Evolutionary conservation across 2,329 filamentous ascomycete species (phyloP).

Genomic region (Epicoccum sorghinum): DNA sequence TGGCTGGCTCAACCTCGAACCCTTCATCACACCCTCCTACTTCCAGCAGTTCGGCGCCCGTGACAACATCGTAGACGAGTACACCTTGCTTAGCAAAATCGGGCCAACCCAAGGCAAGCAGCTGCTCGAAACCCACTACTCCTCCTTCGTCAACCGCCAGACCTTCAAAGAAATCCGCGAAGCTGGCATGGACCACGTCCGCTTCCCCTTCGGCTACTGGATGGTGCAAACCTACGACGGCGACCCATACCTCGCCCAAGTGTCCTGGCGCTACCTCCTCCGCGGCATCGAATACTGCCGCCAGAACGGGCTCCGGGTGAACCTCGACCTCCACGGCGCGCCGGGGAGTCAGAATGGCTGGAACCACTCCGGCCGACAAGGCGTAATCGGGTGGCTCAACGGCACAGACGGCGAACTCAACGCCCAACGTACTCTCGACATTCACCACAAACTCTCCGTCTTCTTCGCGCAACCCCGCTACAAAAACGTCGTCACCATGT

Average conservation of each 20-base stretch:
- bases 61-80: constrained; percentile 83
- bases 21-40: constrained; percentile 92
- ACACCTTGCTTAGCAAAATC: constrained; percentile 74
- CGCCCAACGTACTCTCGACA: constrained; percentile 78
- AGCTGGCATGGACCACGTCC: constrained; percentile 94
- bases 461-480: constrained; percentile 96
- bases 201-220: constrained; percentile 96
- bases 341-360: constrained; percentile 96
- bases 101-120: constrained; percentile 66
- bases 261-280: constrained; percentile 91
- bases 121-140: constrained; percentile 88
- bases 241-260: constrained; percentile 86
- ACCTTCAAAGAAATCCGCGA: constrained; percentile 84
- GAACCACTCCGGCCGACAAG: constrained; percentile 91
- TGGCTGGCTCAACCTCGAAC: constrained; percentile 92
- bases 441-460: constrained; percentile 83
- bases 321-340: constrained; percentile 89
- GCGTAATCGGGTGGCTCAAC: constrained; percentile 84
- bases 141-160: constrained; percentile 81
- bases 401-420: constrained; percentile 84
- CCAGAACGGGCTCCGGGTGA: constrained; percentile 88
- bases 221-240: constrained; percentile 81
- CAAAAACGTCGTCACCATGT: constrained; percentile 88
- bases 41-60: constrained; percentile 70
- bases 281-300: constrained; percentile 92